A percentile compares a stretch with the other conserved stretches of the same genome.
Conservation (phyloP, 2,329 filamentous ascomycete genomes). For the Trichoderma sp. region DNA sequence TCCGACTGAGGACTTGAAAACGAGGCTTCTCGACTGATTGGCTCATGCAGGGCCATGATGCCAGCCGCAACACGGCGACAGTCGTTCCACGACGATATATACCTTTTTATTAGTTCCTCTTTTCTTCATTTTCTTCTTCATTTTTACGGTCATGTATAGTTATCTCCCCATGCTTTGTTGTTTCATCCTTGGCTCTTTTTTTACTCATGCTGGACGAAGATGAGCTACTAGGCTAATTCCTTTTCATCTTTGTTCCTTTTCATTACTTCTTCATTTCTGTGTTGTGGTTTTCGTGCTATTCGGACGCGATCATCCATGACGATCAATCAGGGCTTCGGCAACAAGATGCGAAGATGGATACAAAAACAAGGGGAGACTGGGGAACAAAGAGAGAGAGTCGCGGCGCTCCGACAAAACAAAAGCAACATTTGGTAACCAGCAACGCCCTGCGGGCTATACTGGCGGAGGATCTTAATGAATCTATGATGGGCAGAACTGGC, state of each 20-base stretch:
- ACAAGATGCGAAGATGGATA: not conserved
- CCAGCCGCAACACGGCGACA: not conserved
- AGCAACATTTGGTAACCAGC: not conserved
- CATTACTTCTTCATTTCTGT: not conserved
- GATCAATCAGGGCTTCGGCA: not conserved
- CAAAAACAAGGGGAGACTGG: not conserved
- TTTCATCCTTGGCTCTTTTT: not conserved
- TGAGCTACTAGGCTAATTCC: not conserved
- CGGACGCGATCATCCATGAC: not conserved
- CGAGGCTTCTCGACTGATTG: not conserved
- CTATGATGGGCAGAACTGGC: constrained; percentile 11
- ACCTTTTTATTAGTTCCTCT: not conserved
- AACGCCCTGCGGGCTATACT: constrained; percentile 9
- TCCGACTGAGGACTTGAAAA: not conserved
- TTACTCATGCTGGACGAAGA: not conserved
- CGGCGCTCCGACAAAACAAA: constrained; percentile 11
- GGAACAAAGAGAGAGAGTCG: not conserved
- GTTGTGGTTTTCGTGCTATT: not conserved
- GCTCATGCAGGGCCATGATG: not conserved
- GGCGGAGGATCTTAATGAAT: constrained; percentile 17
- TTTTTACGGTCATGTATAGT: not conserved
- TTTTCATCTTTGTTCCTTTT: not conserved
- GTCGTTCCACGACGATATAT: not conserved
- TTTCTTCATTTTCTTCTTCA: not conserved
- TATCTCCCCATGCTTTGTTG: not conserved